Base-by-base conservation (phyloP, 495 filamentous ascomycete species). In the Penicillium alfredii region DNA sequence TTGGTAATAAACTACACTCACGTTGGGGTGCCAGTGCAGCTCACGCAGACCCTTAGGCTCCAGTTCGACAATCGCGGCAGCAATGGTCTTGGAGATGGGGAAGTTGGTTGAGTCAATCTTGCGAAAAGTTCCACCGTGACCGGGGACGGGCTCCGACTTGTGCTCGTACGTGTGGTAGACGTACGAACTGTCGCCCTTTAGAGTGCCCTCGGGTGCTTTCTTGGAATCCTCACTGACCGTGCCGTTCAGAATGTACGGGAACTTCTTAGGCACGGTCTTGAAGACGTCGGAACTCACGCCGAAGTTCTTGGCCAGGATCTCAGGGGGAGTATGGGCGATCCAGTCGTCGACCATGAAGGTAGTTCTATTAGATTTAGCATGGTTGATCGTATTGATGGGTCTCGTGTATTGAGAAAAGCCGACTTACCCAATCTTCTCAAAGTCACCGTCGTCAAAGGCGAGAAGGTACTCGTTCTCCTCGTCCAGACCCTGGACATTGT, bases 21-120 rank as follows among this genome's bases (percentile, higher is more conserved):
- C 76, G 43, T 77, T 81, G n/a, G 77, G 77, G 56, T 80, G 77
- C 79, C 77, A 82, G 46, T 82, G 79, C 34, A 83, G 55, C 59
- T 83, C 77, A 23, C 79, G 63, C 27, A 83, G 51, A 9, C 67
- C 78, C 32, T 65, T 68, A 0, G 80, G 78, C 55, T 81, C 61
- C 13, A 82, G 63, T 14, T 68, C 70, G 2, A 82, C 74, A 30
- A 81, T 61, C 0, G 75, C 68, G 1, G 78, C 74, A 10, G 78
- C 80, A 31, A 83, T 70, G 1, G 74, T 82, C 26, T 64, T 74
- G 15, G 72, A 63, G 16, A 74, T 67, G 0, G 74, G 74, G 40
- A 83, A 84, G 28, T 78, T 82, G 19, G 59, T 69, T 0, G 69
- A 76, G 41, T 83, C 79, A 25, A 82, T 68, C 38, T 76, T 76